phyloP scores from a whole-genome alignment of 179 eudicot species.

The Gypsophila paniculata region DNA sequence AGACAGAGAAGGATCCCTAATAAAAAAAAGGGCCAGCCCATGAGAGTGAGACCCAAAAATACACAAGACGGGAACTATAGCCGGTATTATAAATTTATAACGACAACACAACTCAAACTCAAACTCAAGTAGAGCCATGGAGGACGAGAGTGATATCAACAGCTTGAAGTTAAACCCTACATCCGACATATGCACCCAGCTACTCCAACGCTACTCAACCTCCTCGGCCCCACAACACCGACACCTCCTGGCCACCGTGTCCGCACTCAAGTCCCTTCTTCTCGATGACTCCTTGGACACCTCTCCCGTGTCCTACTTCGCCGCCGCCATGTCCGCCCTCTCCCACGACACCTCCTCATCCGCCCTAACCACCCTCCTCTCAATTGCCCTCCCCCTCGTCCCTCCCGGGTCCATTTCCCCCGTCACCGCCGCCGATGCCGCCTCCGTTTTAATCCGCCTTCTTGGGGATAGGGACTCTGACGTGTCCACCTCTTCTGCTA shows the following conservation, averaged over 20 bases:
- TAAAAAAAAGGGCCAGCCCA: no score
- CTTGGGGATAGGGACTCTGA: conserved; percentile 33
- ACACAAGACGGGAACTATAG: no score
- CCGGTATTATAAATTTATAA: no score
- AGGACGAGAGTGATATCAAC: neutral
- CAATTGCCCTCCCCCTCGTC: conserved; percentile 61
- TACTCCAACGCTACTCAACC: conserved; percentile 62
- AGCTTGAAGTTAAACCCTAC: conserved; percentile 39
- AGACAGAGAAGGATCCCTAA: no score
- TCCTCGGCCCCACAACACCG: conserved; percentile 86
- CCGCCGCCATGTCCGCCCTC: conserved; percentile 54
- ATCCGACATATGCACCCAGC: conserved; percentile 59
- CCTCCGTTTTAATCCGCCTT: conserved; percentile 40
- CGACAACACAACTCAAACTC: no score
- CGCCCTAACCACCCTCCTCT: conserved; percentile 59
- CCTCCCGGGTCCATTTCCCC: conserved; percentile 37
- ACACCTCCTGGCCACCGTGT: conserved; percentile 81
- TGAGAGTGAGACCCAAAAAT: no score
- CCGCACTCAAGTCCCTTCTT: conserved; percentile 70
- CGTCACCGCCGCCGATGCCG: conserved; percentile 53
- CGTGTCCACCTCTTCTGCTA: conserved; percentile 48
- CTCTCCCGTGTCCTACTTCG: conserved; percentile 73
- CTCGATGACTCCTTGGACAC: conserved; percentile 50
- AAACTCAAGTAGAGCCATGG: no score
- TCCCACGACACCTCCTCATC: conserved; percentile 37